phyloP scores from a whole-genome alignment of 495 filamentous ascomycete species.

The Monascus purpureus region DNA sequence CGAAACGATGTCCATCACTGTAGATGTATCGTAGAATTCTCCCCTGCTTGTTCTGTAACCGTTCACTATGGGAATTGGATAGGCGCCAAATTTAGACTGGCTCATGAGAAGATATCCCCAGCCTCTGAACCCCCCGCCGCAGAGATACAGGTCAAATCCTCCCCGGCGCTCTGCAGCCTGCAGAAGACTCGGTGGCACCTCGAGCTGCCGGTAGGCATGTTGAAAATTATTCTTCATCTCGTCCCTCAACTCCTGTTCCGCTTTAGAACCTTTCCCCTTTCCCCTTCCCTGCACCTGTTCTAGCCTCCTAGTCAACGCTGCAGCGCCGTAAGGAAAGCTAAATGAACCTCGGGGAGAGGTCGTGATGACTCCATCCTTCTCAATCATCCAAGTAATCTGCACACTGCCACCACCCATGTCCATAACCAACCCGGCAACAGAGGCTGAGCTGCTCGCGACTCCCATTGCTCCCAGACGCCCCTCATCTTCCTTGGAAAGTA shows the following conservation, averaged over 20 bases:
- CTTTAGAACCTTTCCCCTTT: constrained; percentile 4
- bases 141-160: constrained; percentile 64
- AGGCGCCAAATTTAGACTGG: constrained; percentile 49
- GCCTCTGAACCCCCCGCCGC: constrained; percentile 80
- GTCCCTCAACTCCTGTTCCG: constrained; percentile 27
- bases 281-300: constrained; percentile 24
- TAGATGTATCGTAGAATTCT: constrained; percentile 46
- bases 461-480: constrained; percentile 74
- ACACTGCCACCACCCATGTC: constrained; percentile 86
- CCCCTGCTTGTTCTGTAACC: constrained; percentile 52
- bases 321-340: constrained; percentile 75
- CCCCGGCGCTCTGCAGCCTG: constrained; percentile 23
- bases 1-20: constrained; percentile 38
- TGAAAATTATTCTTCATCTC: constrained; percentile 47
- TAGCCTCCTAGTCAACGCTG: constrained; percentile 55
- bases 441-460: constrained; percentile 57
- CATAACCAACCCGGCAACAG: constrained; percentile 61
- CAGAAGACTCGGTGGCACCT: constrained; percentile 39
- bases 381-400: constrained; percentile 75
- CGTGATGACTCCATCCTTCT: constrained; percentile 33
- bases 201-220: constrained; percentile 42
- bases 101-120: constrained; percentile 77
- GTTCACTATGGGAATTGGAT: constrained; percentile 77
- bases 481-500: constrained; percentile 69
- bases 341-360: constrained; percentile 34